A percentile compares a stretch with the other conserved stretches of the same genome.
Conservation (phyloP, 805 yeast species). For the Teunomyces panamensis region DNA sequence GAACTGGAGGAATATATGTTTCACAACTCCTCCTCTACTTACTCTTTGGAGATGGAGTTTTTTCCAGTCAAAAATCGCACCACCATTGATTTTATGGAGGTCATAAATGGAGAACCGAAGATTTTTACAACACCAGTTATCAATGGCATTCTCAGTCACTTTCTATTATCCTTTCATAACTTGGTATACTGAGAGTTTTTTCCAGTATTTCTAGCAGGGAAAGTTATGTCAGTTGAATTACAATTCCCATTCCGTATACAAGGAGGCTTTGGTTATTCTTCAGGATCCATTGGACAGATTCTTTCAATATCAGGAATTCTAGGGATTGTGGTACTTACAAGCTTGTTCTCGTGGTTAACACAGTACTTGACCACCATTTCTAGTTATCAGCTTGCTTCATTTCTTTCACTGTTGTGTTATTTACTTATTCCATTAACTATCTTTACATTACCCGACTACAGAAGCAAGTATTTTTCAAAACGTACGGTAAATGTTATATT, state of each 20-base stretch:
- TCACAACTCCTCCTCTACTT: neutral
- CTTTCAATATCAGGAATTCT: conserved; percentile 53
- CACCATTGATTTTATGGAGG: neutral
- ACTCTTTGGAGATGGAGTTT: neutral
- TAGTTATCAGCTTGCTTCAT: conserved; percentile 41
- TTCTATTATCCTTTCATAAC: conserved; percentile 44
- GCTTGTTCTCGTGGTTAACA: conserved; percentile 52
- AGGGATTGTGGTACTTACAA: conserved; percentile 49
- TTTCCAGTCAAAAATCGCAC: neutral
- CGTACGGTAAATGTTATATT: conserved; percentile 13
- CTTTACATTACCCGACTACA: conserved; percentile 37
- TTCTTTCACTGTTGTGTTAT: conserved; percentile 45
- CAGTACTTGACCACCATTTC: conserved; percentile 43
- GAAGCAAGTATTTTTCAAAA: conserved; percentile 19
- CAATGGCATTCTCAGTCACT: conserved; percentile 32
- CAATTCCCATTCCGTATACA: conserved; percentile 46
- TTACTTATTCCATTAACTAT: conserved; percentile 46
- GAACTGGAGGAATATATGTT: neutral
- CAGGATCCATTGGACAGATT: conserved; percentile 48
- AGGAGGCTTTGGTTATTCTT: conserved; percentile 52
- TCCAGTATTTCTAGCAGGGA: conserved; percentile 51
- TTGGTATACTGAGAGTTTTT: conserved; percentile 52
- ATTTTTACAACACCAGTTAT: conserved; percentile 28
- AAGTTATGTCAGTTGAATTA: conserved; percentile 21
- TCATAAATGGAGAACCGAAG: conserved; percentile 3